A percentile compares a stretch with the other conserved stretches of the same genome.
Conservation (phyloP, 225 moss, liverwort and hornwort genomes). For the Asterella californica region DNA sequence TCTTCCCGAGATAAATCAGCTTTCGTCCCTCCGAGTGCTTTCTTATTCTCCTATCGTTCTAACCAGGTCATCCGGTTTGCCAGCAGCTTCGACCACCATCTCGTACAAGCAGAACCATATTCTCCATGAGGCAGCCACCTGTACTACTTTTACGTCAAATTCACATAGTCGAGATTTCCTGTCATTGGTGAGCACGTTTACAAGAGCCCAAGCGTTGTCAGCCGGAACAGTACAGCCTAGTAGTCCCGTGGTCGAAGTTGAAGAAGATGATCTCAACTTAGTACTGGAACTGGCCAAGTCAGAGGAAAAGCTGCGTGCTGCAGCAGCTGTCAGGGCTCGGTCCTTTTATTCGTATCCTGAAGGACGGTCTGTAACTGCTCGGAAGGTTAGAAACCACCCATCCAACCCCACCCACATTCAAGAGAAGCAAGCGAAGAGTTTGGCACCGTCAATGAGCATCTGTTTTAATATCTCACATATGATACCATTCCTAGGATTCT, state of each 20-base stretch:
- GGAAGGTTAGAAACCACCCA: constrained; percentile 16
- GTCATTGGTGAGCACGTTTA: not conserved
- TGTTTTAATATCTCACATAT: no score
- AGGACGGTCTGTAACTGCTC: constrained; percentile 31
- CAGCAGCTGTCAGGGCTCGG: constrained; percentile 39
- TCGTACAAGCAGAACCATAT: not conserved
- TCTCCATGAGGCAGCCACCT: not conserved
- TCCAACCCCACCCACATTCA: not conserved
- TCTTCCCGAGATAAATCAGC: not conserved
- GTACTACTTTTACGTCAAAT: not conserved
- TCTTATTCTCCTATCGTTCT: not conserved
- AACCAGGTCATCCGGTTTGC: not conserved
- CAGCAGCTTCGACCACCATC: not conserved
- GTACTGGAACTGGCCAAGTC: constrained; percentile 33
- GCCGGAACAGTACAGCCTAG: constrained; percentile 25
- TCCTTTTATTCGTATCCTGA: constrained; percentile 44
- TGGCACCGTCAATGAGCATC: no score
- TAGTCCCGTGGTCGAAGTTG: constrained; percentile 9
- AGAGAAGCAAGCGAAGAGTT: not conserved
- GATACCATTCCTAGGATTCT: not conserved
- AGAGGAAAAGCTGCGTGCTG: constrained; percentile 43
- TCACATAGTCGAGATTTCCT: not conserved
- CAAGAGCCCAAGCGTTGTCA: constrained; percentile 18
- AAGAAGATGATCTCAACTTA: constrained; percentile 20
- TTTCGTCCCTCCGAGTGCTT: not conserved